Evolutionary conservation across 179 eudicot genomes (phyloP), one percentile per base, ranked within the genome.

Genomic region (Gypsophila paniculata): DNA sequence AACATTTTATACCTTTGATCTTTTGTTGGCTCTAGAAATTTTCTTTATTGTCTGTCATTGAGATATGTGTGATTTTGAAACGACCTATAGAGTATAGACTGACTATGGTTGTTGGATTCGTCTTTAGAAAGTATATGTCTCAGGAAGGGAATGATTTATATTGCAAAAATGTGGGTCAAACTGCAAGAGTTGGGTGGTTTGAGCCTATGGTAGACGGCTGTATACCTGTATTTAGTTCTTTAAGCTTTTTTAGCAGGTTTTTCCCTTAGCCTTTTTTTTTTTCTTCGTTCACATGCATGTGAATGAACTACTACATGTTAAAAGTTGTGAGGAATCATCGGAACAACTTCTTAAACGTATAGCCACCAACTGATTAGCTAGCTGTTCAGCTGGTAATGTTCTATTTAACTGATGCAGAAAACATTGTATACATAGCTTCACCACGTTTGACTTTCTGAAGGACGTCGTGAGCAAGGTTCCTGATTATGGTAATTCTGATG

Each of bases 391-490:
- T 69, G 36, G 49, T 76, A 23, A 70, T 48, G 51, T n/a, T 75
- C 76, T 13, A 61, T 64, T 18, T 15, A 26, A n/a, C 34, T 49
- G 7, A 54, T 82, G 81, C 94, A 94, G 99, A 74, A 91, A 89
- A 75, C 85, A 94, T 65, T 94, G 97, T 65, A 92, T 94, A n/a
- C 90, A 91, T 64, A 91, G 94, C 82, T 90, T 88, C 72, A 87
- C 87, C 74, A 96, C 90, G 82, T 94, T 88, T 82, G 99, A 94
- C 79, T 94, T 94, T 78, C 85, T 94, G 81, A 88, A 85, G 80
- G 99, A 91, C 79, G 84, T 94, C 39, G 97, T 91, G 65, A 86
- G 87, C 84, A 91, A 88, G 80, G 99, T 94, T 84, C 99, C 99
- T 62, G 99, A 94, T 79, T 91, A 88, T 84, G 94, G 96, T 46